Evolutionary conservation across 805 yeast genomes (phyloP), one percentile per base, ranked within the genome.

Genomic region (Candida ortonii): DNA sequence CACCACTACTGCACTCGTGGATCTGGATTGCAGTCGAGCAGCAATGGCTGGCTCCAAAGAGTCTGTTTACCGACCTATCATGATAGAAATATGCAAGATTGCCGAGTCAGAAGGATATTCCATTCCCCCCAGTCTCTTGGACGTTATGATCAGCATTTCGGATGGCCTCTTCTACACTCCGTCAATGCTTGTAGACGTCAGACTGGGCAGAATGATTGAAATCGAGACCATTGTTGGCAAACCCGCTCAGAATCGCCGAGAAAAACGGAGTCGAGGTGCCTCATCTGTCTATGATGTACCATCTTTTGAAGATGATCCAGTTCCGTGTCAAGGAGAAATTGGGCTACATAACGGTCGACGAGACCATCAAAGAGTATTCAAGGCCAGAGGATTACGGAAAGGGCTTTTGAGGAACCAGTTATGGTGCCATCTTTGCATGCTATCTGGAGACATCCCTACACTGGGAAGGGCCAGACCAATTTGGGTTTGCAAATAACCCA

Each of bases 301-400:
- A 65, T 19, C 61, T 84, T 31, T 65, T 84, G 36, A 65, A 70
- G 27, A 66, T 81, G 52, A 67, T 72, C 30, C 93, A 84, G 59
- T 73, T 74, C 49, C 62, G 71, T 40, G 57, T 77, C 25, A 74
- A 73, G 55, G 90, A 83, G 50, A 52, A 62, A 25, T 58, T 43
- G 10, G 84, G 84, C 1, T 39, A 61, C 20, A 41, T 69, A 27
- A 46, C 34, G 3, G 49, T 69, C 6, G 54, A 64, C 24, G 53
- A 55, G n/a, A 13, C 29, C 7, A 22, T 25, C 18, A 26, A 22
- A 26, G 31, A 25, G 28, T 25, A 14, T 23, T 30, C 37, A 23
- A 25, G n/a, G 6, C 30, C 30, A n/a, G 34, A 35, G 6, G 40
- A 37, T 7, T 50, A 50, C 17, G 57, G 50, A n/a, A 43, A 42